Conservation (phyloP, 768 basidiomycete genomes). For the Leucocoprinus leucothites region DNA sequence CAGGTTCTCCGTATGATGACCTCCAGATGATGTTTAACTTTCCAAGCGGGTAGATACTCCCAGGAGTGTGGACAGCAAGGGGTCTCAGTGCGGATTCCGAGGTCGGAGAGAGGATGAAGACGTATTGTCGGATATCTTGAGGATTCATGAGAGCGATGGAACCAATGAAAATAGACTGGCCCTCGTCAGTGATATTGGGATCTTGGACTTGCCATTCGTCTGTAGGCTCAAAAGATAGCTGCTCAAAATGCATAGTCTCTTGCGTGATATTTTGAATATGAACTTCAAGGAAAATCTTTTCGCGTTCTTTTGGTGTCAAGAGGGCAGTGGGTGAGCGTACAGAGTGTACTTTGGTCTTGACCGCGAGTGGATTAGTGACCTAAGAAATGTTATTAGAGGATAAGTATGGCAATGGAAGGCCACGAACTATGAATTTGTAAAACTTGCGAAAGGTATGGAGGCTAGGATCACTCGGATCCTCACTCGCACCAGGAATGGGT, state of each 20-base stretch:
- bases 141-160: constrained; percentile 74
- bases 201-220: constrained; percentile 64
- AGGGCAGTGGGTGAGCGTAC: constrained; percentile 72
- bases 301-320: constrained; percentile 60
- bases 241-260: constrained; percentile 74
- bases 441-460: constrained; percentile 81
- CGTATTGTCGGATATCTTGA: constrained; percentile 82
- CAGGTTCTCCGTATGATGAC: constrained; percentile 82
- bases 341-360: constrained; percentile 90
- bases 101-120: constrained; percentile 71
- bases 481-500: constrained; percentile 42
- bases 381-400: constrained; percentile 26
- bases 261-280: constrained; percentile 88
- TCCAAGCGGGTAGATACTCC: constrained; percentile 77
- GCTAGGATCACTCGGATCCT: constrained; percentile 50
- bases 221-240: constrained; percentile 74
- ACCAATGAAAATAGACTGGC: constrained; percentile 48
- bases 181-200: constrained; percentile 36
- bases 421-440: constrained; percentile 85
- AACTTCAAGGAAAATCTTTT: constrained; percentile 88
- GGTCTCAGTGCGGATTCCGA: constrained; percentile 41
- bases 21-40: constrained; percentile 87
- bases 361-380: constrained; percentile 93
- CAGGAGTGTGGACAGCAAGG: constrained; percentile 45
- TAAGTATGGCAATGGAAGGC: background rate